These are phyloP conservation scores for Leishmania mexicana DNA, from an alignment of 208 protist genomes.

Conservation along the genomic window DNA sequence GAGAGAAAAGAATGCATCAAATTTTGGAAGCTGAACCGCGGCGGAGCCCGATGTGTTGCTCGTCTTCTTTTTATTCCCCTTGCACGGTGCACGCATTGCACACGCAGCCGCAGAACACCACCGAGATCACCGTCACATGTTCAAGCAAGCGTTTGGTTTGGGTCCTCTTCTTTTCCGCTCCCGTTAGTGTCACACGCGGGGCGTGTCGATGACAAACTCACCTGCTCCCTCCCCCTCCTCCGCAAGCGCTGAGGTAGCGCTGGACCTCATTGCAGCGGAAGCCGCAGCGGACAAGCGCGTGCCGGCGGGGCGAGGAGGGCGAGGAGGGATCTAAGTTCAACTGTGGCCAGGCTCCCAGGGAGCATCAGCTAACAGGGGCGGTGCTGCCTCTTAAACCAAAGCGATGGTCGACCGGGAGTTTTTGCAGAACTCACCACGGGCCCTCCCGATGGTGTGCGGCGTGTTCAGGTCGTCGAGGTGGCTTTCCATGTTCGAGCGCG, in stretches of 20 bases:
- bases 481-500: conserved; percentile 51
- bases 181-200: background rate
- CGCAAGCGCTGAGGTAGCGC: background rate
- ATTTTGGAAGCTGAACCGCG: background rate
- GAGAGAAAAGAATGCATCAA: background rate
- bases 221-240: background rate
- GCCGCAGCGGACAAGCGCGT: background rate
- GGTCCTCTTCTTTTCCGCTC: background rate
- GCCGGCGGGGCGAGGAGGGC: background rate
- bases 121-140: background rate
- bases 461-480: conserved; percentile 10
- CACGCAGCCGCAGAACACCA: background rate
- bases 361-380: background rate
- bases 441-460: conserved; percentile 19
- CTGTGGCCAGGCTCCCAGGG: background rate
- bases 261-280: background rate
- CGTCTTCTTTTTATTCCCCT: no score
- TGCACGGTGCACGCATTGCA: background rate
- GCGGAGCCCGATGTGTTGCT: background rate
- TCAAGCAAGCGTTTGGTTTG: background rate
- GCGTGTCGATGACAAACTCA: background rate
- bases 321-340: background rate
- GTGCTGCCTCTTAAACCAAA: conserved; percentile 6
- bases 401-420: conserved; percentile 13
- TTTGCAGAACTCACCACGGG: conserved; percentile 18